A percentile compares a stretch with the other conserved stretches of the same genome.
Evolutionary conservation across 768 basidiomycete species (phyloP).

Genomic region (Calvatia gigantea): DNA sequence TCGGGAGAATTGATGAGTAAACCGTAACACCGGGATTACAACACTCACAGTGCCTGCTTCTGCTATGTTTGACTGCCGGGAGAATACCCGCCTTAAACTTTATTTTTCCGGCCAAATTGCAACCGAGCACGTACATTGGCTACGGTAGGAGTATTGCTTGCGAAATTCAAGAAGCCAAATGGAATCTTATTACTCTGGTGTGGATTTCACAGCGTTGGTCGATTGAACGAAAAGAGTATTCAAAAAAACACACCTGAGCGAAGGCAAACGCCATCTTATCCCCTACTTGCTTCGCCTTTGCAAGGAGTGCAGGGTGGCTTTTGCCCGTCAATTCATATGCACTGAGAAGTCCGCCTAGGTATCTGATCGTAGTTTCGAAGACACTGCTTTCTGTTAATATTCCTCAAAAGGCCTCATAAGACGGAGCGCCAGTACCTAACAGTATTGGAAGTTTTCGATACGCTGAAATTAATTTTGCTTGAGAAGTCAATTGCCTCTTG

Average conservation of each 20-base stretch:
- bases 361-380: slow-evolving; percentile 78
- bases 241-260: slow-evolving; percentile 48
- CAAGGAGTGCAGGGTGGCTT: slow-evolving; percentile 44
- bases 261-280: slow-evolving; percentile 64
- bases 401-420: not conserved
- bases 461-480: slow-evolving; percentile 51
- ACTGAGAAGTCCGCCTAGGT: slow-evolving; percentile 61
- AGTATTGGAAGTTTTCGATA: slow-evolving; percentile 38
- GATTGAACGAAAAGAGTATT: not conserved
- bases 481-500: slow-evolving; percentile 51
- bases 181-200: slow-evolving; percentile 36
- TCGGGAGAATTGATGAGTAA: not conserved
- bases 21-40: not conserved
- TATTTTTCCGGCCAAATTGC: not conserved
- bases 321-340: slow-evolving; percentile 65
- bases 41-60: slow-evolving; percentile 49
- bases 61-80: slow-evolving; percentile 42
- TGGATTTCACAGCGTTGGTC: not conserved
- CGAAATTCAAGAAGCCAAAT: slow-evolving; percentile 38
- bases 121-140: slow-evolving; percentile 14
- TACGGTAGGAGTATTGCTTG: slow-evolving; percentile 37
- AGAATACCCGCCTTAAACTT: not conserved
- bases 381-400: slow-evolving; percentile 33
- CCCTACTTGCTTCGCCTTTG: slow-evolving; percentile 60
- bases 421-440: slow-evolving; percentile 29